Evolutionary conservation across 768 basidiomycete species (phyloP).

Genomic region (Rhodotorula graminis): DNA sequence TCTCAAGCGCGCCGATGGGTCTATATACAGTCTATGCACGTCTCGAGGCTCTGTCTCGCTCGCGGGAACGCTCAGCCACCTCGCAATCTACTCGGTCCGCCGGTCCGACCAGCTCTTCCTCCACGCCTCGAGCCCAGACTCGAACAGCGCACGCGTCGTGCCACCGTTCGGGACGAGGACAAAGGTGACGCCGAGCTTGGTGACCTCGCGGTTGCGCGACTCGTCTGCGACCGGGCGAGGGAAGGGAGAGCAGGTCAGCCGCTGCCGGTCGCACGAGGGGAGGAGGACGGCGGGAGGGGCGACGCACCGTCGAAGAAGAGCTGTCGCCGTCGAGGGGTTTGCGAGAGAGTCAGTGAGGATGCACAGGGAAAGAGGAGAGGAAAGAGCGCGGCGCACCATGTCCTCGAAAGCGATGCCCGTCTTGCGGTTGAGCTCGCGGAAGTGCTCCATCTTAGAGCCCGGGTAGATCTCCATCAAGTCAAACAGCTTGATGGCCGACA

Average conservation of each 20-base stretch:
- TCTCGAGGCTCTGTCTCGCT: not conserved
- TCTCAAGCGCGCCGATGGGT: too few species aligned
- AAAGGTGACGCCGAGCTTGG: constrained; percentile 70
- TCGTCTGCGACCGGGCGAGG: constrained; percentile 26
- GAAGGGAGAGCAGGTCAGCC: too few species aligned
- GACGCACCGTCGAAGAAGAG: constrained; percentile 67
- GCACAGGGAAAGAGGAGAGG: not conserved
- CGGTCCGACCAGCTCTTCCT: constrained; percentile 45
- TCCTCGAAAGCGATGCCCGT: constrained; percentile 73
- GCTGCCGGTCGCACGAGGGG: not conserved
- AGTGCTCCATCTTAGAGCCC: constrained; percentile 58
- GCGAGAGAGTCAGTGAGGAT: not conserved
- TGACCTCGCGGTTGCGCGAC: constrained; percentile 36
- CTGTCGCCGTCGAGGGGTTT: constrained; percentile 38
- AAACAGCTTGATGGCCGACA: constrained; percentile 47
- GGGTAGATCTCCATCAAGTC: constrained; percentile 50
- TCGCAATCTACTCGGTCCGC: not conserved
- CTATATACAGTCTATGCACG: not conserved
- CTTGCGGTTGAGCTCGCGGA: constrained; percentile 64
- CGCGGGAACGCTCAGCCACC: not conserved
- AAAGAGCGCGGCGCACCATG: constrained; percentile 56
- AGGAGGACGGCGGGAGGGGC: not conserved
- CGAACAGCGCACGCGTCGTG: constrained; percentile 59
- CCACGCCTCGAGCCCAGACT: constrained; percentile 70
- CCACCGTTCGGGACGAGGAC: constrained; percentile 60